Evolutionary conservation across 2,329 filamentous ascomycete species (phyloP), one percentile per base, ranked within the genome.

Genomic region (Didymella segeticola): DNA sequence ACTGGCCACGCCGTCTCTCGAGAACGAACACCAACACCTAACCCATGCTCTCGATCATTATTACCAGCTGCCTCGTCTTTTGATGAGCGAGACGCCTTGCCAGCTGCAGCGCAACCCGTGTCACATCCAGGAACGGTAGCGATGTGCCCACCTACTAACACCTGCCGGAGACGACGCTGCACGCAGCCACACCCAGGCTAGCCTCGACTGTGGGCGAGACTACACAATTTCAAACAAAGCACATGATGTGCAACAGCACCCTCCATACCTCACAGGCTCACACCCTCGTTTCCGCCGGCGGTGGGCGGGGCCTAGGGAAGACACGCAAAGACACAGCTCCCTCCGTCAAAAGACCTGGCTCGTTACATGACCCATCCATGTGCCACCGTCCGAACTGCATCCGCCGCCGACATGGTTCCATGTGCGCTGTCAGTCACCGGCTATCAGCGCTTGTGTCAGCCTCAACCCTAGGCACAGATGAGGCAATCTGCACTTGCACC

Each of bases 61-160:
- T 37, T 6, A 25, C 17, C 33, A 14, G 27, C 33, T 45, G 29
- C 22, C 23, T 41, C 38, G 34, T 43, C 26, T 22, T 26, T 10
- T 26, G 26, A 33, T n/a, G n/a, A 17, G 37, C 38, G 38, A 53
- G 37, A 53, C 43, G 50, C 38, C 43, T 48, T 12, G 33, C 31
- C 41, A 51, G 20, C 43, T 48, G 50, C 50, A 54, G 39, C 33
- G 29, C 34, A 36, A 5, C 22, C 41, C 17, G 45, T 49, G 45
- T 54, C 26, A 45, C 51, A 22, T 36, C 27, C 37, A 20, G 8
- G 23, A 36, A 25, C n/a, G 25, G 51, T 9, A 54, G 33, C n/a
- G n/a, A 41, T 49, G 23, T 41, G 20, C 34, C 39, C 20, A 22
- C 33, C 29, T 29, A 23, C 42, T 29, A 19, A 43, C 29, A 23